Conservation (phyloP, 2,329 filamentous ascomycete genomes). For the Blastomyces gilchristii region DNA sequence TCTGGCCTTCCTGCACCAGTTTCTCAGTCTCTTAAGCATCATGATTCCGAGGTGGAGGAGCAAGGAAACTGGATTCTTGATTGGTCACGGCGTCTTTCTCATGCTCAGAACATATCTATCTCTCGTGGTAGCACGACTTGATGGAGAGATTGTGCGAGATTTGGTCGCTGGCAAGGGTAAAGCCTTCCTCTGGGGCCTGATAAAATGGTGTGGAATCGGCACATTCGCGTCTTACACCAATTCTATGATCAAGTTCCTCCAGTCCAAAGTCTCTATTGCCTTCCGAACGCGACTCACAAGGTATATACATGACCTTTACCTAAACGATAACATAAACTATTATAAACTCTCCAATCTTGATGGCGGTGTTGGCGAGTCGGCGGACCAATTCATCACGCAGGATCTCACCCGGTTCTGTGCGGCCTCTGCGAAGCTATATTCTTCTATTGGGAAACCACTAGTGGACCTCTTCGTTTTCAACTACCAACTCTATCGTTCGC, state of each 20-base stretch:
- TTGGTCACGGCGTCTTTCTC: constrained; percentile 82
- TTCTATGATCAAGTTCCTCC: constrained; percentile 96
- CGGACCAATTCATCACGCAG: constrained; percentile 95
- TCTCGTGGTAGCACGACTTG: constrained; percentile 79
- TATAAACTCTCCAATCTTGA: constrained; percentile 92
- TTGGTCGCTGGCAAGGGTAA: constrained; percentile 90
- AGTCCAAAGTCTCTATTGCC: constrained; percentile 95
- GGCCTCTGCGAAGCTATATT: constrained; percentile 84
- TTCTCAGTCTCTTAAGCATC: constrained; percentile 89
- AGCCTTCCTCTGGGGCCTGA: constrained; percentile 74
- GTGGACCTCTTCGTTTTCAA: constrained; percentile 98
- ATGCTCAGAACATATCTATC: constrained; percentile 91
- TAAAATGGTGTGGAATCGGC: constrained; percentile 92
- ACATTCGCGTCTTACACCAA: constrained; percentile 94
- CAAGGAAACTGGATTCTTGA: constrained; percentile 82
- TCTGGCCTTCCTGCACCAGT: constrained; percentile 91
- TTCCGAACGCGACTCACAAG: constrained; percentile 89
- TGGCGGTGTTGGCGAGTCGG: constrained; percentile 80
- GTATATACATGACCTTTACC: constrained; percentile 94
- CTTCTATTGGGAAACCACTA: constrained; percentile 91
- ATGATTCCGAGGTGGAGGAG: constrained; percentile 94
- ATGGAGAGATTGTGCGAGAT: constrained; percentile 93
- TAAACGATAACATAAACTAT: constrained; percentile 90
- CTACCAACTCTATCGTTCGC: constrained; percentile 85
- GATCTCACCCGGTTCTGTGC: constrained; percentile 93